Evolutionary conservation across 2,329 filamentous ascomycete species (phyloP).

Genomic region (Xylaria sp.): DNA sequence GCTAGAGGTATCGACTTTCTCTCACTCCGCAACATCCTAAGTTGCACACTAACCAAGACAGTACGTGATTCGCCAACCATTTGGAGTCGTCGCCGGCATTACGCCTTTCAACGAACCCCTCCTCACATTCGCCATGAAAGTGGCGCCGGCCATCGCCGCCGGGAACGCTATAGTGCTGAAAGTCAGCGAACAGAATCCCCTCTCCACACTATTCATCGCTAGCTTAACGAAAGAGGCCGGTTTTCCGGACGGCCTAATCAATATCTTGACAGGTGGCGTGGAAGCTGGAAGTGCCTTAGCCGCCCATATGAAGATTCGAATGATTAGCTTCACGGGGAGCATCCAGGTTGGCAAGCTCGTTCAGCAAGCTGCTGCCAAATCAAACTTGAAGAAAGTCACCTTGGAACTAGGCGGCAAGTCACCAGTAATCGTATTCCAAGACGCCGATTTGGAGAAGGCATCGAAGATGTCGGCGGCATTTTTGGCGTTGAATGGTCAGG

Average conservation of each 20-base stretch:
- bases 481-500: slow-evolving; percentile 40
- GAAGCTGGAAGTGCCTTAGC: slow-evolving; percentile 75
- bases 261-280: slow-evolving; percentile 63
- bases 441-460: slow-evolving; percentile 72
- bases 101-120: slow-evolving; percentile 87
- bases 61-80: slow-evolving; percentile 64
- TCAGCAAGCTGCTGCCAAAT: slow-evolving; percentile 76
- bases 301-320: slow-evolving; percentile 75
- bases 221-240: slow-evolving; percentile 76
- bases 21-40: not conserved
- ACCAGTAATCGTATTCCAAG: slow-evolving; percentile 72
- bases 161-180: slow-evolving; percentile 74
- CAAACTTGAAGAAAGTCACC: slow-evolving; percentile 72
- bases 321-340: slow-evolving; percentile 81
- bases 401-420: slow-evolving; percentile 77
- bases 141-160: slow-evolving; percentile 75
- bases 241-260: slow-evolving; percentile 75
- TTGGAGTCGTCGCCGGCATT: slow-evolving; percentile 81
- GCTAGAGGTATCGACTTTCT: slow-evolving; percentile 26
- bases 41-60: slow-evolving; percentile 11
- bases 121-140: slow-evolving; percentile 80
- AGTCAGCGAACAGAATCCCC: slow-evolving; percentile 72
- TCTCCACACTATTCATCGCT: slow-evolving; percentile 71
- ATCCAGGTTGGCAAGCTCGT: slow-evolving; percentile 77
- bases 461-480: slow-evolving; percentile 60